Percentiles rank a stretch among this genome's conserved stretches.
These are phyloP conservation scores for Coelastrella sp. DNA, from an alignment of 139 green algal species.

Conservation along the genomic window DNA sequence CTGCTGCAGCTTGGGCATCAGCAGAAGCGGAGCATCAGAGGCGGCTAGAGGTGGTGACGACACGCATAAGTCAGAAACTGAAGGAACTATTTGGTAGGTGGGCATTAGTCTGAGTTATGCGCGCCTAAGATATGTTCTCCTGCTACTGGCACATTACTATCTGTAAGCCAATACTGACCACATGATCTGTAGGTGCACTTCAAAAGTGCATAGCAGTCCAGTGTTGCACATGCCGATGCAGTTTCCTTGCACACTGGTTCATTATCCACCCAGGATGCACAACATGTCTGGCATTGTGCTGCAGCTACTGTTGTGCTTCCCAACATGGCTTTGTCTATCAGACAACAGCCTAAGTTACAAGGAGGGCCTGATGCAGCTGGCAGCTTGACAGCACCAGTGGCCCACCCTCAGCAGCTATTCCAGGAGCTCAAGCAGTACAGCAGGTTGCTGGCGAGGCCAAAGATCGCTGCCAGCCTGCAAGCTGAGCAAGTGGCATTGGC, in stretches of 20 bases:
- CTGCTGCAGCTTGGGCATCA: conserved; percentile 62
- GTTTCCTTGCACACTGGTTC: no score
- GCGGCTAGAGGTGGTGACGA: conserved; percentile 73
- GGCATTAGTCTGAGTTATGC: not conserved
- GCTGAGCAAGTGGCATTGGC: conserved; percentile 60
- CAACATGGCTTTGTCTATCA: conserved; percentile 64
- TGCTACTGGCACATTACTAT: no score
- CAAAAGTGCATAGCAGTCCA: no score
- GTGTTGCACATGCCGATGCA: no score
- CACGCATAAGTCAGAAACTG: conserved; percentile 76
- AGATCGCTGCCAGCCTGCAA: conserved; percentile 63
- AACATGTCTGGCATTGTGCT: not conserved
- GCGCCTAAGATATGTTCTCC: no score
- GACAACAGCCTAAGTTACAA: not conserved
- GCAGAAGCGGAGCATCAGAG: conserved; percentile 69
- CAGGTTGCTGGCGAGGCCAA: conserved; percentile 64
- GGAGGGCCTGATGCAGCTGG: conserved; percentile 23
- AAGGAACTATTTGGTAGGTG: conserved; percentile 68
- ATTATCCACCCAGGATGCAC: no score
- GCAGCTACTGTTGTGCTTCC: conserved; percentile 67
- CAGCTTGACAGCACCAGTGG: conserved; percentile 31
- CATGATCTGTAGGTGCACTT: no score
- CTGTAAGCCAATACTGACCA: no score
- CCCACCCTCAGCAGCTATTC: conserved; percentile 72
- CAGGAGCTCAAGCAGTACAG: conserved; percentile 70